Base-by-base conservation (phyloP, 2,329 filamentous ascomycete genomes). In the Grosmannia serpens region DNA sequence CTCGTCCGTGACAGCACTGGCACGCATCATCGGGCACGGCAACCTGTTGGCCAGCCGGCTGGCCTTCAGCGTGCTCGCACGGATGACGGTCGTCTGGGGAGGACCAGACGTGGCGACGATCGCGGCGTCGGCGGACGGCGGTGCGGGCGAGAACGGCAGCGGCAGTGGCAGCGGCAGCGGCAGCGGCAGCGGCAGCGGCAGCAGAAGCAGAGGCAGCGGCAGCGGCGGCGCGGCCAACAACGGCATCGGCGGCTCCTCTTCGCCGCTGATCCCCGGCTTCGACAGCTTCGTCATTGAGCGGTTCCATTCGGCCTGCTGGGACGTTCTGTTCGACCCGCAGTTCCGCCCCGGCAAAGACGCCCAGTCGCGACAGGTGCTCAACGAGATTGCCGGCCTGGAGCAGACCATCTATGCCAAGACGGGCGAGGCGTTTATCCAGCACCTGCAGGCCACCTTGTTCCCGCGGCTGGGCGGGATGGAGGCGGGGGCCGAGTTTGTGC, bases 231-330 rank as follows among this genome's bases (percentile, higher is more conserved):
- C 24, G 29, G 47, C 22, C 29, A 38, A 44, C 44, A 46, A 31
- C 17, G 17, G 38, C 46, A 6, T 61, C 7, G 62, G 55, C 11
- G 4, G 76, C 77, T 1, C 75, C 5, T 59, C 83, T 4, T 70
- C 73, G 13, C 83, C 84, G 13, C 74, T 73, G 22, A 84, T 99
- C 31, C 89, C 91, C 2, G 92, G 94, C 8, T 99, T 99, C 69
- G 91, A 96, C 65, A 81, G 83, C 59, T 97, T 96, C 73, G 87
- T 96, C 72, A 88, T 97, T 60, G 84, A 88, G 50, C 83, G 88
- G 26, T 96, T 99, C 74, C 92, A 95, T 60, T 82, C 88, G 0
- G 80, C 95, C 9, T 91, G 88, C 70, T 99, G 94, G 94, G 87
- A 89, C 47, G 85, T 97, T 8, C 83, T 95, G 41, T 84, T 83